A percentile compares a stretch with the other conserved stretches of the same genome.
These are phyloP conservation scores for Hyphopichia fennica DNA, from an alignment of 1,139 yeast genomes.

Conservation along the genomic window DNA sequence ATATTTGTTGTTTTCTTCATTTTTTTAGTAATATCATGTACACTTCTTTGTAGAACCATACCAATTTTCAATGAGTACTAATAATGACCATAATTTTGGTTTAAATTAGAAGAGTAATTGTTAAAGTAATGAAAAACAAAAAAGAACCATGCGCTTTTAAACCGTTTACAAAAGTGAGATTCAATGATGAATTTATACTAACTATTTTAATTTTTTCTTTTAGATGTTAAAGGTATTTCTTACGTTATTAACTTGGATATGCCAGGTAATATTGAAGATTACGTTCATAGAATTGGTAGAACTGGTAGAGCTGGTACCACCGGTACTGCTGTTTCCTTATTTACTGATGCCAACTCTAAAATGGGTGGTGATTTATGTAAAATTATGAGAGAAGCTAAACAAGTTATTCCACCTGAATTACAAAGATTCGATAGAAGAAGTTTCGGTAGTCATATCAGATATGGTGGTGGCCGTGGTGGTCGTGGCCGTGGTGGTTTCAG, in stretches of 20 bases:
- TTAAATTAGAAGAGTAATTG: constrained; percentile 1
- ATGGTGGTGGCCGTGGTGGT: constrained; percentile 56
- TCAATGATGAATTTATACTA: constrained; percentile 18
- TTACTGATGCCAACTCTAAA: constrained; percentile 83
- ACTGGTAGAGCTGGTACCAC: constrained; percentile 98
- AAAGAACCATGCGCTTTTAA: background rate
- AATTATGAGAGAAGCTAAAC: constrained; percentile 95
- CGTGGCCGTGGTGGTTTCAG: constrained; percentile 47
- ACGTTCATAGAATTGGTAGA: constrained; percentile 95
- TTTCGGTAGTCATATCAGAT: constrained; percentile 56
- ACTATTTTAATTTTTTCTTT: constrained; percentile 23
- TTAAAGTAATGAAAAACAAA: background rate
- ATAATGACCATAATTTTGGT: background rate
- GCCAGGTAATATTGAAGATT: constrained; percentile 98
- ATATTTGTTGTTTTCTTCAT: constrained; percentile 1
- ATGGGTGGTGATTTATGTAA: constrained; percentile 90
- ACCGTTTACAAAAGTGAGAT: constrained; percentile 2
- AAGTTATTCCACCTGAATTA: constrained; percentile 71
- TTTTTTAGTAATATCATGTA: constrained; percentile 3
- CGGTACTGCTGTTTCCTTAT: constrained; percentile 95
- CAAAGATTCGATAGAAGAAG: constrained; percentile 55
- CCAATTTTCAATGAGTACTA: background rate
- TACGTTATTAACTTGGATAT: constrained; percentile 92
- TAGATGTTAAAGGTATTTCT: constrained; percentile 96
- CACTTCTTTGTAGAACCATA: constrained; percentile 2